Percentiles rank a stretch among this genome's conserved stretches.
Conservation (phyloP, 1,284 basidiomycete genomes). For the Bondarzewia mesenterica region DNA sequence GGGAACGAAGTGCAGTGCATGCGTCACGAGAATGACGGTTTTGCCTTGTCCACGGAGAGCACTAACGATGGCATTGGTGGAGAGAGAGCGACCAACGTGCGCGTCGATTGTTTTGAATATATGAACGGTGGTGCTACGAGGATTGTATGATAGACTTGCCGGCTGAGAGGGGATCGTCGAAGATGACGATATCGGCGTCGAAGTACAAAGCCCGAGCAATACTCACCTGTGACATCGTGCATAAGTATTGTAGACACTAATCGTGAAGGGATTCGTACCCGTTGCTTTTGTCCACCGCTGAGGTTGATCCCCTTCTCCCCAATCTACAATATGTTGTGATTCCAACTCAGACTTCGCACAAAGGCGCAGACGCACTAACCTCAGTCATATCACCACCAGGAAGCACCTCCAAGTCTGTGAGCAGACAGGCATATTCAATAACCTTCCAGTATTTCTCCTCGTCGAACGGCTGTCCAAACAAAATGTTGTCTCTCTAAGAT, state of each 20-base stretch:
- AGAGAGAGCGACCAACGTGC: conserved; percentile 82
- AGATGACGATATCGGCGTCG: conserved; percentile 78
- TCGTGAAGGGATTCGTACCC: conserved; percentile 29
- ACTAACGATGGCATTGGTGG: conserved; percentile 74
- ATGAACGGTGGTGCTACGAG: conserved; percentile 45
- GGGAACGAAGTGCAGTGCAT: conserved; percentile 76
- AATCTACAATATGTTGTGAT: neutral
- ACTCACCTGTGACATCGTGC: conserved; percentile 16
- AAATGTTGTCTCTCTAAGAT: conserved; percentile 69
- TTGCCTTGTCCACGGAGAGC: conserved; percentile 40
- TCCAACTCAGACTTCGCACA: neutral
- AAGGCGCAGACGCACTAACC: too few relatives aligned
- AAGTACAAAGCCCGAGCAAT: conserved; percentile 84
- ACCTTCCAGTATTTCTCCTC: conserved; percentile 74
- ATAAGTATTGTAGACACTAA: neutral
- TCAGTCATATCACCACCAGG: conserved; percentile 82
- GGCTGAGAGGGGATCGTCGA: conserved; percentile 42
- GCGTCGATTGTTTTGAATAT: conserved; percentile 70
- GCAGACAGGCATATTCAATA: conserved; percentile 66
- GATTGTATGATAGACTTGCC: neutral
- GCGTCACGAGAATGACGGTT: conserved; percentile 80
- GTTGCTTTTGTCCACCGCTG: conserved; percentile 77
- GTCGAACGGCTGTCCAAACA: conserved; percentile 78
- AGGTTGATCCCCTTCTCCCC: conserved; percentile 56
- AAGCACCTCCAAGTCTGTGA: conserved; percentile 74